phyloP scores from a whole-genome alignment of 192 early-diverging fungal species.

The Podila epigama region DNA sequence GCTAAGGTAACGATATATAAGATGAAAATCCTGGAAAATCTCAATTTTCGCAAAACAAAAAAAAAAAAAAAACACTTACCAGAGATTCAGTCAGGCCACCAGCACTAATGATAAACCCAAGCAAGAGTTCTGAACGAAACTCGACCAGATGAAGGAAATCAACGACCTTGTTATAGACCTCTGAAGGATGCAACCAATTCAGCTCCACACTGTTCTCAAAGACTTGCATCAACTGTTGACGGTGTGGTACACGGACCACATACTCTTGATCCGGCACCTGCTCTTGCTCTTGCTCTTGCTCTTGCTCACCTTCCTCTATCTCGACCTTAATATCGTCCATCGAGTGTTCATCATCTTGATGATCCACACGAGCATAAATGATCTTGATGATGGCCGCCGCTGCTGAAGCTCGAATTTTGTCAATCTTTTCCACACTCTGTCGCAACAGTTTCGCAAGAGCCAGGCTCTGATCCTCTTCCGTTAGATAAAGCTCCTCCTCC shows the following conservation, averaged over 20 bases:
- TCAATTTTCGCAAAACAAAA: neutral
- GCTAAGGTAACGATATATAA: neutral
- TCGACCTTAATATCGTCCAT: too few relatives aligned
- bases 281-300: too few relatives aligned
- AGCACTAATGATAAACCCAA: slow-evolving; percentile 77
- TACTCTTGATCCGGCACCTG: slow-evolving; percentile 10
- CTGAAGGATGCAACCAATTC: slow-evolving; percentile 67
- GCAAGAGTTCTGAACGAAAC: slow-evolving; percentile 66
- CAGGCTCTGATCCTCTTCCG: slow-evolving; percentile 38
- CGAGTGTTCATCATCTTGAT: too few relatives aligned
- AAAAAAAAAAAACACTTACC: slow-evolving; percentile 48
- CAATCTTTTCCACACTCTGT: slow-evolving; percentile 93
- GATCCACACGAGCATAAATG: slow-evolving; percentile 29
- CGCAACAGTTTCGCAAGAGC: slow-evolving; percentile 65
- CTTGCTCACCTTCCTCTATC: neutral
- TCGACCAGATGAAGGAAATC: slow-evolving; percentile 58
- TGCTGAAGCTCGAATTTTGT: slow-evolving; percentile 79
- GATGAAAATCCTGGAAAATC: neutral
- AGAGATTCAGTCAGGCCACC: slow-evolving; percentile 84
- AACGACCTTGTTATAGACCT: slow-evolving; percentile 71
- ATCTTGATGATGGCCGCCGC: slow-evolving; percentile 67
- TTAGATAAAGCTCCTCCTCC: slow-evolving; percentile 39
- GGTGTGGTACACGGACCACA: slow-evolving; percentile 18
- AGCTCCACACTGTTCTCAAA: slow-evolving; percentile 43
- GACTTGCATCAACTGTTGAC: slow-evolving; percentile 14